These are phyloP conservation scores for Penicillium macrosclerotiorum DNA, from an alignment of 495 filamentous ascomycete species.

Conservation along the genomic window DNA sequence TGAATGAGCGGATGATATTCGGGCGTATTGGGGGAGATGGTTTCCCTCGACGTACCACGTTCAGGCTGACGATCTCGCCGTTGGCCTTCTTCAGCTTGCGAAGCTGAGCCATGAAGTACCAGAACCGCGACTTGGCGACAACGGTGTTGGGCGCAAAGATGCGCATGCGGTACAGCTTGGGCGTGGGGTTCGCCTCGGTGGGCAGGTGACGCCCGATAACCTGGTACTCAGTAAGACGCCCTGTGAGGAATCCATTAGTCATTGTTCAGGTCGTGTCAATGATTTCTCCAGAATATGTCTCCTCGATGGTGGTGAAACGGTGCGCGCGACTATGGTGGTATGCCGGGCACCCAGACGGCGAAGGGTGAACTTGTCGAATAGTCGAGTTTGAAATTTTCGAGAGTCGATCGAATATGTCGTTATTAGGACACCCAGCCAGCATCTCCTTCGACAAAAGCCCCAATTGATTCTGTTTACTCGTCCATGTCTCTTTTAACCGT, in stretches of 20 bases:
- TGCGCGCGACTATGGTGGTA: slow-evolving; percentile 18
- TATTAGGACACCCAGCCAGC: too few species aligned
- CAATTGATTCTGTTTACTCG: neutral
- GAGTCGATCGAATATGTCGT: too few species aligned
- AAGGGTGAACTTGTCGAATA: slow-evolving; percentile 1
- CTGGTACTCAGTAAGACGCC: slow-evolving; percentile 99
- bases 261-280: slow-evolving; percentile 13
- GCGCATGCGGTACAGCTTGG: slow-evolving; percentile 99
- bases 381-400: slow-evolving; percentile 22
- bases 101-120: slow-evolving; percentile 99
- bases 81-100: slow-evolving; percentile 99
- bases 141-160: slow-evolving; percentile 98
- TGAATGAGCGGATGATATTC: slow-evolving; percentile 17
- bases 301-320: slow-evolving; percentile 18
- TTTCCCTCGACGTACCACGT: slow-evolving; percentile 68
- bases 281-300: too few species aligned
- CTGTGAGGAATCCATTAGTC: slow-evolving; percentile 51
- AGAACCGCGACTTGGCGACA: slow-evolving; percentile 98
- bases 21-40: neutral
- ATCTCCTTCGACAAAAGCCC: too few species aligned
- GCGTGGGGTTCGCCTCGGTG: slow-evolving; percentile 88
- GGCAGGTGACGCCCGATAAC: slow-evolving; percentile 99
- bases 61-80: slow-evolving; percentile 96
- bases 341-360: slow-evolving; percentile 1
- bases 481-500: neutral